Evolutionary conservation across 2,329 filamentous ascomycete species (phyloP), one percentile per base, ranked within the genome.

Genomic region (Diatrype stigma): DNA sequence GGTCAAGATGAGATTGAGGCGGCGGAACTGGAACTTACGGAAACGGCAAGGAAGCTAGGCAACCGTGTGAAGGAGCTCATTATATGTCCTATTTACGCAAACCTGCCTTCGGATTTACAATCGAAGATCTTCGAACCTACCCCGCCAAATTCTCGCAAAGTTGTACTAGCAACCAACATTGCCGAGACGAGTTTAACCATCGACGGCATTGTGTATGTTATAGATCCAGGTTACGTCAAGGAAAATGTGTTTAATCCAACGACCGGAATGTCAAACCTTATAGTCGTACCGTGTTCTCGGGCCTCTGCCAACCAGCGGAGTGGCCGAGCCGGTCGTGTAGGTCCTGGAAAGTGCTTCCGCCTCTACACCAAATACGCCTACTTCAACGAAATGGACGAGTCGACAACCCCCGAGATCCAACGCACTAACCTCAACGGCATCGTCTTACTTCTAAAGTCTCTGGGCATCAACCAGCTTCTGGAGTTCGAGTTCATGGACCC

Each of bases 401-500:
- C 86, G 52, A 95, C 92, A 0, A 93, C 89, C 0, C 94, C 94
- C 0, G 94, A 97, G 67, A 96, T 99, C 40, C 89, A 96, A 66
- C 82, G 94, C 17, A 93, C 89, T 0, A 96, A 96, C 57, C 78
- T 99, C 11, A 93, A 88, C 60, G 80, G 85, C 19, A 86, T 95
- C 0, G 89, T 96, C 1, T 73, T 99, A 22, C 83, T 92, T 54
- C 76, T 99, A 8, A 96, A 96, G 65, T 90, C 89, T 0, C 77
- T 97, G 0, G 92, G 92, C 10, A 95, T 99, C 67, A 90, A 96
- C 65, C 88, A 97, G 61, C 76, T 99, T 0, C 80, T 99, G 6
- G 86, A 93, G 53, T 99, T 99, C 63, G 92, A 96, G 65, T 97
- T 96, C 61, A 91, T 97, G 84, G 93, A 97, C 60, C 87, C 92